phyloP scores from a whole-genome alignment of 176 grass and related monocot species.

The Dendrocalamus sinicus region DNA sequence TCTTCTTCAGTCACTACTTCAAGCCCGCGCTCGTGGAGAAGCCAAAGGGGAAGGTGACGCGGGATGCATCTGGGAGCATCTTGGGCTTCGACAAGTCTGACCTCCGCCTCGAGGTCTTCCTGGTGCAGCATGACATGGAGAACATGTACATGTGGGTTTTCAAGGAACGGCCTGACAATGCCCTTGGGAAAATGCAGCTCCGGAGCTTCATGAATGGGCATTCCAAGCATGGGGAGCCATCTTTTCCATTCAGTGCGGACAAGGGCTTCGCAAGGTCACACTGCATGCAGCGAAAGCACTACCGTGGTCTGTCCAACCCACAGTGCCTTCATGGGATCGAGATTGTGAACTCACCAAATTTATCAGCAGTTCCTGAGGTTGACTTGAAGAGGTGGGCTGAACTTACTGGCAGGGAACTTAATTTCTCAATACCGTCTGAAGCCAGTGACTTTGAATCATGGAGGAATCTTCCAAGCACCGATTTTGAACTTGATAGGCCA shows the following conservation, averaged over 20 bases:
- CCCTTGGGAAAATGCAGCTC: constrained; percentile 74
- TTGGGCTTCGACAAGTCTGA: constrained; percentile 68
- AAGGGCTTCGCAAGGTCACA: constrained; percentile 69
- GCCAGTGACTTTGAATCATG: constrained; percentile 71
- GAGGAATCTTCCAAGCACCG: constrained; percentile 74
- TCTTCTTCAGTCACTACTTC: constrained; percentile 81
- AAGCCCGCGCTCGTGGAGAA: constrained; percentile 60
- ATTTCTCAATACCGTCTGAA: constrained; percentile 66
- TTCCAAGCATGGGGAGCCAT: constrained; percentile 70
- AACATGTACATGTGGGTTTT: constrained; percentile 86
- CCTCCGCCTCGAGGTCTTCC: constrained; percentile 61
- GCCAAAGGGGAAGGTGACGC: constrained; percentile 50
- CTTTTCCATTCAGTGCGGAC: constrained; percentile 59
- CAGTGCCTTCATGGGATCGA: constrained; percentile 84
- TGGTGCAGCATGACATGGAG: constrained; percentile 81
- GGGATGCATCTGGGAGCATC: constrained; percentile 41
- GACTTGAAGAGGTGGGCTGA: constrained; percentile 69
- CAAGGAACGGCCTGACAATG: constrained; percentile 68
- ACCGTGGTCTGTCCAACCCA: constrained; percentile 72
- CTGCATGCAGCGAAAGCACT: constrained; percentile 71
- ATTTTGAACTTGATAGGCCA: constrained; percentile 77
- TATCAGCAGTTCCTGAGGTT: constrained; percentile 52
- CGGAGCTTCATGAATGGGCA: constrained; percentile 84
- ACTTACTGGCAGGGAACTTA: constrained; percentile 67
- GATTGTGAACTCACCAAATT: constrained; percentile 56